Evolutionary conservation across 192 early-diverging fungal species (phyloP).

Genomic region (Mortierella alpina): DNA sequence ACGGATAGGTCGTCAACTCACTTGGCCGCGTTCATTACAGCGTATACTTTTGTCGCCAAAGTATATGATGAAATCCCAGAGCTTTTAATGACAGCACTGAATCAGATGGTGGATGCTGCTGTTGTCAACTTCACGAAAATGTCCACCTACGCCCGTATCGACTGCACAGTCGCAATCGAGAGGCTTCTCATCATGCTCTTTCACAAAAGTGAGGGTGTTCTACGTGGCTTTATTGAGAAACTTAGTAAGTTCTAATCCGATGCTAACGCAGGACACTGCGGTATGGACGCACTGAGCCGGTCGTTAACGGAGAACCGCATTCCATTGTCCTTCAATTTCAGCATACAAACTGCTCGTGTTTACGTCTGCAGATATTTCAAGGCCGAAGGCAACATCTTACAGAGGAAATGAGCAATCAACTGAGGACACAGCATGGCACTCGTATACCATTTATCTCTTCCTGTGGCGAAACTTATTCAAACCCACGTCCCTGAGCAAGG

Average conservation of each 20-base stretch:
- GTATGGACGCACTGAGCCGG: too few relatives aligned
- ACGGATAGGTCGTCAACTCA: conserved; percentile 50
- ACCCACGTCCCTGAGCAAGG: conserved; percentile 18
- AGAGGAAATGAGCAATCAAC: background rate
- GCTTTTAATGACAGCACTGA: conserved; percentile 59
- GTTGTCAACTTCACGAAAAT: conserved; percentile 64
- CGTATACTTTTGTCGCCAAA: conserved; percentile 65
- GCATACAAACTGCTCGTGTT: conserved; percentile 65
- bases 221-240: conserved; percentile 56
- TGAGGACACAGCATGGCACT: conserved; percentile 35
- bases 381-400: background rate
- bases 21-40: conserved; percentile 70
- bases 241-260: conserved; percentile 50
- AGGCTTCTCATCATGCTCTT: conserved; percentile 65
- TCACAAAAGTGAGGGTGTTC: conserved; percentile 56
- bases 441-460: conserved; percentile 64
- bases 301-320: background rate
- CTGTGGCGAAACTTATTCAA: conserved; percentile 74
- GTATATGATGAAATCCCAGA: conserved; percentile 60
- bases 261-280: too few relatives aligned
- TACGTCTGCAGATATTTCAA: conserved; percentile 59
- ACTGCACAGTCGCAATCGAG: conserved; percentile 60
- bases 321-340: background rate
- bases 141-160: conserved; percentile 54
- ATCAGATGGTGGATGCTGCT: conserved; percentile 55